Conservation (phyloP, 164 flowering plant genomes). For the Magnolia officinalis region DNA sequence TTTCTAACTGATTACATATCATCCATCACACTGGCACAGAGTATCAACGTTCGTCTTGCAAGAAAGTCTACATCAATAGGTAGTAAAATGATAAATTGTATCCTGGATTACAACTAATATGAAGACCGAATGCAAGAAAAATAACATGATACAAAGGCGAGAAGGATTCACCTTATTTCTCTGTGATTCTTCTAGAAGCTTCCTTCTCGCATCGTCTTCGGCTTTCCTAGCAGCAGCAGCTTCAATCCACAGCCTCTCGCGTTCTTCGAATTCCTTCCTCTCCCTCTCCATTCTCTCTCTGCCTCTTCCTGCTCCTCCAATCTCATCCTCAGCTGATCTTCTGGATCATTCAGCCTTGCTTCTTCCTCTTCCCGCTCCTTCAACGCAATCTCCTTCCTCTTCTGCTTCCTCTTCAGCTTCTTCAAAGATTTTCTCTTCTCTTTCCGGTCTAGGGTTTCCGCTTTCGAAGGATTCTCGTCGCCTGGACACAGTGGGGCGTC, state of each 20-base stretch:
- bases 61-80: too few relatives aligned
- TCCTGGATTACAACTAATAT: neutral
- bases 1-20: too few relatives aligned
- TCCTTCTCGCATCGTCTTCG: slow-evolving; percentile 38
- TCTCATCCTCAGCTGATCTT: slow-evolving; percentile 49
- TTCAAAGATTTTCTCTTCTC: slow-evolving; percentile 76
- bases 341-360: slow-evolving; percentile 59
- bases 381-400: slow-evolving; percentile 55
- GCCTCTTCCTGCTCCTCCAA: slow-evolving; percentile 56
- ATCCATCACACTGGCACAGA: too few relatives aligned
- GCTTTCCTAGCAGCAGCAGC: slow-evolving; percentile 37
- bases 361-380: slow-evolving; percentile 58
- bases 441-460: slow-evolving; percentile 13
- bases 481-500: neutral
- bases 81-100: neutral
- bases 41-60: too few relatives aligned
- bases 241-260: slow-evolving; percentile 67
- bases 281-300: slow-evolving; percentile 52
- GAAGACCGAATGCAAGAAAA: neutral
- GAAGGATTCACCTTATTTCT: slow-evolving; percentile 26
- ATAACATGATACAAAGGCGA: neutral
- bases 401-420: slow-evolving; percentile 75
- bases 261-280: slow-evolving; percentile 65
- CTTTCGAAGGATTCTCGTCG: neutral
- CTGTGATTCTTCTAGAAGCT: slow-evolving; percentile 29